Base-by-base conservation (phyloP, 106 monocot species). In the Iris macrosiphon region DNA sequence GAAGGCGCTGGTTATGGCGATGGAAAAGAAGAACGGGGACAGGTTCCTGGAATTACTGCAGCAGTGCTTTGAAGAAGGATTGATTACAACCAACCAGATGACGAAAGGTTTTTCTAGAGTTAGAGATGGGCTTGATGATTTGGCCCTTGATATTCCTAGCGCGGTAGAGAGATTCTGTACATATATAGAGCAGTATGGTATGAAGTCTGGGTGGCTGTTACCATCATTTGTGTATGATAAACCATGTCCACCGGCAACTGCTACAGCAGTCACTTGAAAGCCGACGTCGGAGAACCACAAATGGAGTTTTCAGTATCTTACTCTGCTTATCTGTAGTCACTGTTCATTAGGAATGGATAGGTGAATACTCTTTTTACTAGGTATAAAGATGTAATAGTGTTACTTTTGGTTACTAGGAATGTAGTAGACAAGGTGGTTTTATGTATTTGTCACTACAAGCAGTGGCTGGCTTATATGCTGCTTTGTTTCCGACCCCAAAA, bases 51-150 rank as follows among this genome's bases (percentile, higher is more conserved):
- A 83, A 22, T 73, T 67, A 21, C 53, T 92, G 4, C 61, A 87
- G 7, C 73, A 74, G 14, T 64, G 92, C 43, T 87, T 83, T 40
- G 61, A 73, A 6, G 86, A 92, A 52, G 92, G 92, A 10, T 58
- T 92, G 77, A 92, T 92, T 48, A 92, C 92, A 14, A 71, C 61
- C 61, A 85, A 86, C 42, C 92, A 92, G 60, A 82, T 92, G 76
- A 79, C 79, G 0, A 79, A 86, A 45, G 92, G 92, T 0, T 92
- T 92, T 56, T 57, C 70, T 24, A 75, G 92, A 55, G 82, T 92
- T 16, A 64, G 57, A 59, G 92, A 82, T 31, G 62, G 72, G 17
- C 75, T 92, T 8, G 92, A 86, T 39, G 86, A 92, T 61, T 49
- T 92, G 60, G 75, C 70, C 12, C 74, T 92, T 6, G 92, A 92